These are phyloP conservation scores for Deinandra increscens DNA, from an alignment of 129 eudicot genomes.

Conservation along the genomic window DNA sequence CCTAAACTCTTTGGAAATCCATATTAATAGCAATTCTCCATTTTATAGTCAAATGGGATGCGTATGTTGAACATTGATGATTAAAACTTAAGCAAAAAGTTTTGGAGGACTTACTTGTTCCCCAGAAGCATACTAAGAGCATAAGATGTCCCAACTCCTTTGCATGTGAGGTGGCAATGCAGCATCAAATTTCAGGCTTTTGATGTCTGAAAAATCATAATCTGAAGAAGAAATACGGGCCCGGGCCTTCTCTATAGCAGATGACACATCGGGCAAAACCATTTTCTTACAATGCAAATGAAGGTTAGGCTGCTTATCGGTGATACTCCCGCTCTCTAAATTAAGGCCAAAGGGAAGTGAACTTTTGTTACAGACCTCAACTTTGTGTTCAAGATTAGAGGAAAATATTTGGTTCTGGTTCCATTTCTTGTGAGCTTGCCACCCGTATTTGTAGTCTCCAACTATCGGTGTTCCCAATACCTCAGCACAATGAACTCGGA, in stretches of 20 bases:
- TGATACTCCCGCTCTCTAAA: conserved; percentile 64
- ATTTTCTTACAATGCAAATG: conserved; percentile 92
- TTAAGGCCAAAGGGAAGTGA: conserved; percentile 47
- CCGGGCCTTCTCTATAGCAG: conserved; percentile 47
- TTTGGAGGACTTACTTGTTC: conserved; percentile 5
- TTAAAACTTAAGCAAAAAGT: not conserved
- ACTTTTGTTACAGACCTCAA: conserved; percentile 21
- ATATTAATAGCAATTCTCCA: not conserved
- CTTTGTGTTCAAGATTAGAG: conserved; percentile 26
- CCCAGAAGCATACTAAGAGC: conserved; percentile 23
- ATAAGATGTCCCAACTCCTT: conserved; percentile 83
- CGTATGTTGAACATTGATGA: conserved; percentile 8
- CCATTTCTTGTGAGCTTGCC: conserved; percentile 91
- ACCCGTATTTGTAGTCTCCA: conserved; percentile 96
- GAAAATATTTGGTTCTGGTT: conserved; percentile 39
- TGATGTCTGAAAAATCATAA: conserved; percentile 42
- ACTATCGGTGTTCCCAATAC: conserved; percentile 98
- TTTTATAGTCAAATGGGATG: not conserved
- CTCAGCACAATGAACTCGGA: conserved; percentile 95
- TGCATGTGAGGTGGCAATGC: conserved; percentile 93
- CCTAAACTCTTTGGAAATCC: not conserved
- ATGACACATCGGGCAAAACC: conserved; percentile 68
- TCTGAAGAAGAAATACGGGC: conserved; percentile 34
- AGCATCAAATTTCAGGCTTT: conserved; percentile 60
- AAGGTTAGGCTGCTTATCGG: conserved; percentile 68